Conservation (phyloP, 768 basidiomycete species). For the Tephrocybe sp. region DNA sequence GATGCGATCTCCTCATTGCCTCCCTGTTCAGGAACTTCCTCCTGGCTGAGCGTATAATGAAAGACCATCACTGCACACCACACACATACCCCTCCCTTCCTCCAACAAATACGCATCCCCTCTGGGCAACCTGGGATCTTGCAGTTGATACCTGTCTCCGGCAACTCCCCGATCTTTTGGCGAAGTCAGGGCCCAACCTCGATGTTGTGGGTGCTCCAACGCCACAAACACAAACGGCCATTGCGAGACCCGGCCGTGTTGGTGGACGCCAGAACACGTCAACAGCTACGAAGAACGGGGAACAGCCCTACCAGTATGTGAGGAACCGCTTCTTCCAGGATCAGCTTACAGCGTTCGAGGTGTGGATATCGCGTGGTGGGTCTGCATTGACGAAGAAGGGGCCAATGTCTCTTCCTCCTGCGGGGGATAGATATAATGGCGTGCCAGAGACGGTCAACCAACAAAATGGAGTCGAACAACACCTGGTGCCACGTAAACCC, state of each 20-base stretch:
- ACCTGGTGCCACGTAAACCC: conserved; percentile 83
- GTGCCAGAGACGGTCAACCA: conserved; percentile 13
- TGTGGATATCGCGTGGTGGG: conserved; percentile 95
- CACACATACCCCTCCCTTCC: conserved; percentile 91
- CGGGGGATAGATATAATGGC: conserved; percentile 31
- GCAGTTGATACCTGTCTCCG: conserved; percentile 93
- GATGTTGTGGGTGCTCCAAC: conserved; percentile 19
- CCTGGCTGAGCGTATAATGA: conserved; percentile 96
- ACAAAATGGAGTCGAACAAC: conserved; percentile 29
- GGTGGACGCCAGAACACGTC: conserved; percentile 27
- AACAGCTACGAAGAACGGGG: conserved; percentile 25
- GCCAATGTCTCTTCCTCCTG: conserved; percentile 67
- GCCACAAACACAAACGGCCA: conserved; percentile 27
- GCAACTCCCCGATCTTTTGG: conserved; percentile 85
- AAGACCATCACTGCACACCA: conserved; percentile 95
- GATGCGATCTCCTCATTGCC: conserved; percentile 94
- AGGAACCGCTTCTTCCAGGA: conserved; percentile 94
- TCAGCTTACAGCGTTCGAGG: conserved; percentile 95
- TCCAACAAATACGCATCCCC: conserved; percentile 92
- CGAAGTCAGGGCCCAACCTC: conserved; percentile 31
- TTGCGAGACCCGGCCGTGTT: conserved; percentile 40
- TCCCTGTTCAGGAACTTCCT: conserved; percentile 97
- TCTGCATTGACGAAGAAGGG: conserved; percentile 79
- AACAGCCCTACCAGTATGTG: conserved; percentile 68
- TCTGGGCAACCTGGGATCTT: conserved; percentile 98